Conservation (phyloP, 2,329 filamentous ascomycete species). For the Fusarium austroafricanum region DNA sequence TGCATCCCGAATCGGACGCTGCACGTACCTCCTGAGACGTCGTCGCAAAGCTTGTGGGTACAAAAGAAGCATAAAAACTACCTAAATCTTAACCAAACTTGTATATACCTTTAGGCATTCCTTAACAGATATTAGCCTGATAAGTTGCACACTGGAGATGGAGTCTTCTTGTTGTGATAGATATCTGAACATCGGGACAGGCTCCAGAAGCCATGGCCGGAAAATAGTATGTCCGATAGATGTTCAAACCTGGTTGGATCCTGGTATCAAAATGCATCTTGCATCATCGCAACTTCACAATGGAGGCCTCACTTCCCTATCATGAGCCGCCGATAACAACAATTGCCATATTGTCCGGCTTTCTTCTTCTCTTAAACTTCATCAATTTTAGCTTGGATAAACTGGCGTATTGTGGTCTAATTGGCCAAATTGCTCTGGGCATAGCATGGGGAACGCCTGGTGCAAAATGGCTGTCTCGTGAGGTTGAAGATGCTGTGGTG, state of each 20-base stretch:
- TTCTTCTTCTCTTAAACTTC: conserved; percentile 69
- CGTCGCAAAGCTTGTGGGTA: too few relatives aligned
- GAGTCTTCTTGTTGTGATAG: too few relatives aligned
- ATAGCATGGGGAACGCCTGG: conserved; percentile 76
- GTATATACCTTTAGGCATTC: too few relatives aligned
- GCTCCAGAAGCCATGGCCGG: not conserved
- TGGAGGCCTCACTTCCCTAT: conserved; percentile 60
- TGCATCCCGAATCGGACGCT: too few relatives aligned
- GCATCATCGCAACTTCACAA: not conserved
- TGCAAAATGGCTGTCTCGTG: conserved; percentile 65
- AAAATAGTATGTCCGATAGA: not conserved
- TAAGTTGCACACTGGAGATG: too few relatives aligned
- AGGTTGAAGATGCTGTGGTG: conserved; percentile 63
- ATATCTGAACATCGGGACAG: too few relatives aligned
- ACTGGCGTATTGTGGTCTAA: conserved; percentile 72
- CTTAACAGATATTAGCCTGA: too few relatives aligned
- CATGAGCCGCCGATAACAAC: conserved; percentile 70
- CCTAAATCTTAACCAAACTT: too few relatives aligned
- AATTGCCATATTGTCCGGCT: conserved; percentile 70
- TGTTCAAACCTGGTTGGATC: not conserved
- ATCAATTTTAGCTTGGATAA: conserved; percentile 62
- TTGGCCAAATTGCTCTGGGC: conserved; percentile 78
- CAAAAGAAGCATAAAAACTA: too few relatives aligned
- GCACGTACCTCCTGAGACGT: too few relatives aligned
- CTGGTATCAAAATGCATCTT: too few relatives aligned